Percentiles rank a stretch among this genome's conserved stretches.
phyloP scores from a whole-genome alignment of 2,329 filamentous ascomycete species.

The Colletotrichum incanum region DNA sequence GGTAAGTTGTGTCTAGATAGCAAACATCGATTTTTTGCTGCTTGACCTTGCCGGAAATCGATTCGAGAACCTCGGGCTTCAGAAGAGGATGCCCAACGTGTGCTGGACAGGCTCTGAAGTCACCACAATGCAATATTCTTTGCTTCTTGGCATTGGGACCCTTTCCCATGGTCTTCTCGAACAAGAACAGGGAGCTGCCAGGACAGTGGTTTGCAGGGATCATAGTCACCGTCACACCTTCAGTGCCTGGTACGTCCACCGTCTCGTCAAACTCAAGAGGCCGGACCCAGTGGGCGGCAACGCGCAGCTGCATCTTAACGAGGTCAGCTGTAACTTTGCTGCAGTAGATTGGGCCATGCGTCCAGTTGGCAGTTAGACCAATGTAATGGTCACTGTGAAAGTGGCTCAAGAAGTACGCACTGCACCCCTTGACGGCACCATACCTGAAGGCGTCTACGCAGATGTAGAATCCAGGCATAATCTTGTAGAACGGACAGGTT shows the following conservation, averaged over 20 bases:
- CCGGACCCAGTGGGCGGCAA: conserved; percentile 88
- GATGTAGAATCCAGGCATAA: conserved; percentile 92
- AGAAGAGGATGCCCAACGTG: conserved; percentile 89
- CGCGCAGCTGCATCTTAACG: conserved; percentile 87
- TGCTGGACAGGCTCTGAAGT: conserved; percentile 90
- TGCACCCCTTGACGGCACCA: conserved; percentile 91
- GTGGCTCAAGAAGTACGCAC: conserved; percentile 96
- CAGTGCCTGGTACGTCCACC: conserved; percentile 84
- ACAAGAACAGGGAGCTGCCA: conserved; percentile 93
- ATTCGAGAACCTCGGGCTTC: conserved; percentile 80
- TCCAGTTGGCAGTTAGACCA: conserved; percentile 89
- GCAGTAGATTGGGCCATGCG: conserved; percentile 95
- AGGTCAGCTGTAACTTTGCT: conserved; percentile 93
- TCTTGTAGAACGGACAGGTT: conserved; percentile 98
- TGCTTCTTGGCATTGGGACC: conserved; percentile 75
- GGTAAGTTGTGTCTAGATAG: conserved; percentile 97
- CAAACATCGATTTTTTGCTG: conserved; percentile 95
- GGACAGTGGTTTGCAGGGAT: conserved; percentile 97
- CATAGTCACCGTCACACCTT: conserved; percentile 92
- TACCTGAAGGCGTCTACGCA: conserved; percentile 98
- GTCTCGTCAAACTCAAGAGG: conserved; percentile 88
- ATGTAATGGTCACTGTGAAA: conserved; percentile 99
- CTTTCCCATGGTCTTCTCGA: conserved; percentile 82
- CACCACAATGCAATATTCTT: conserved; percentile 93
- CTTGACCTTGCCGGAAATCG: conserved; percentile 77